Conservation (phyloP, 345 rosid species). For the Arabidopsis thaliana region TAIR10.1 NC_003074.8:4990001-4990500, state of each 20-base stretch:
- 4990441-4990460: conserved; percentile 45
- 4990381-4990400: neutral
- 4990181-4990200: conserved; percentile 46
- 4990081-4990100: neutral
- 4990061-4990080: neutral
- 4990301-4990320: conserved; percentile 53
- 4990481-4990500: conserved; percentile 57
- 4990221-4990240: neutral
- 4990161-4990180: conserved; percentile 19
- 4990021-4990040: neutral
- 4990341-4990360: conserved; percentile 43
- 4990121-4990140: conserved; percentile 65
- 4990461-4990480: conserved; percentile 62
- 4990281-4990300: conserved; percentile 56
- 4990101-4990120: conserved; percentile 41
- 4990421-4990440: conserved; percentile 19
- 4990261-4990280: conserved; percentile 11
- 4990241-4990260: conserved; percentile 1
- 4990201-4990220: neutral
- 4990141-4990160: conserved; percentile 54
- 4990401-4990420: neutral
- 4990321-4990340: conserved; percentile 50
- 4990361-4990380: conserved; percentile 45
- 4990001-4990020: conserved; percentile 55
- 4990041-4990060: neutral